These are phyloP conservation scores for Sporopachydermia quercuum DNA, from an alignment of 805 yeast genomes.

Conservation along the genomic window DNA sequence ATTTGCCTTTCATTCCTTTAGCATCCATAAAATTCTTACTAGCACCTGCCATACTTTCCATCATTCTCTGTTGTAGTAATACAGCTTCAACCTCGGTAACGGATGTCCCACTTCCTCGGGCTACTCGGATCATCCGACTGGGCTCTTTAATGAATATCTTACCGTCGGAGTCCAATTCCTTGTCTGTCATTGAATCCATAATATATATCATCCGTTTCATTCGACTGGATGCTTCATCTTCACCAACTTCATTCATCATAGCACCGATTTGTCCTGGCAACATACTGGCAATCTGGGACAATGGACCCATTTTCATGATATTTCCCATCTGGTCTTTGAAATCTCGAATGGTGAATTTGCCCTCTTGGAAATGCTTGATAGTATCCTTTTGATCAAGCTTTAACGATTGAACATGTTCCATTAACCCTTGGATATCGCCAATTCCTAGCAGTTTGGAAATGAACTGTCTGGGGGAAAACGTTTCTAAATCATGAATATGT, in stretches of 20 bases:
- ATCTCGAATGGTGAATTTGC: constrained; percentile 83
- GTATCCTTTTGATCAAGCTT: constrained; percentile 82
- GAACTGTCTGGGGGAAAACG: constrained; percentile 79
- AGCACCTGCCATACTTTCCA: constrained; percentile 79
- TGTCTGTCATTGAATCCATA: constrained; percentile 90
- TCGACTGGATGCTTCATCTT: constrained; percentile 76
- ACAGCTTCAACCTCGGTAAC: constrained; percentile 90
- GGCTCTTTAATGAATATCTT: constrained; percentile 68
- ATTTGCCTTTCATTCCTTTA: constrained; percentile 18
- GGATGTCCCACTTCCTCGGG: constrained; percentile 87
- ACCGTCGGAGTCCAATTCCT: constrained; percentile 87
- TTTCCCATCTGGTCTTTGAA: constrained; percentile 91
- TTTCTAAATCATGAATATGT: constrained; percentile 84
- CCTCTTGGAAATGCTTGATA: constrained; percentile 85
- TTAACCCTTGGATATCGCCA: constrained; percentile 85
- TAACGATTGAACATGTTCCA: constrained; percentile 85
- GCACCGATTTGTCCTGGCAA: constrained; percentile 81
- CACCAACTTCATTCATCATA: constrained; percentile 77
- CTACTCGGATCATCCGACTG: constrained; percentile 74
- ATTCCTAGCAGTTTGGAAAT: constrained; percentile 87
- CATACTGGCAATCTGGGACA: constrained; percentile 88
- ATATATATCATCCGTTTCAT: constrained; percentile 81
- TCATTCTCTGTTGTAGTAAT: constrained; percentile 78
- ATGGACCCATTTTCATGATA: constrained; percentile 92
- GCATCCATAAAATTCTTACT: constrained; percentile 37